phyloP scores from a whole-genome alignment of 2,329 filamentous ascomycete genomes.

The Metarhizium rileyi region DNA sequence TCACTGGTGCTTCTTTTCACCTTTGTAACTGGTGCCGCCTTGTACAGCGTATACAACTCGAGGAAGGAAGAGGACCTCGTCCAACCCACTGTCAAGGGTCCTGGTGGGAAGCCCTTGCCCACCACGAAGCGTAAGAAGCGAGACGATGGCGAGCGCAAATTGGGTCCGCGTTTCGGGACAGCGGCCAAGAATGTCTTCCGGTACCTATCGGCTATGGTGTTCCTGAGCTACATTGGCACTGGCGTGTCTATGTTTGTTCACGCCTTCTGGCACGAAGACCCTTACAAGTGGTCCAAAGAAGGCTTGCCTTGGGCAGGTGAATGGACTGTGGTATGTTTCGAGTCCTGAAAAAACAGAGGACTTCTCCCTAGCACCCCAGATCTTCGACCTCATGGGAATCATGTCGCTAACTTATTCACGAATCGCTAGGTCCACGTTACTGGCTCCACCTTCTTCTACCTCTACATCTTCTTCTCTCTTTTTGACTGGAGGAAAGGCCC shows the following conservation, averaged over 20 bases:
- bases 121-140: constrained; percentile 47
- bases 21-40: constrained; percentile 40
- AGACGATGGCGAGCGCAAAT: constrained; percentile 34
- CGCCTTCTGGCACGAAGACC: constrained; percentile 44
- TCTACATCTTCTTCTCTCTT: constrained; percentile 76
- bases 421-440: constrained; percentile 66
- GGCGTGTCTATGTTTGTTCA: constrained; percentile 65
- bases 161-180: constrained; percentile 49
- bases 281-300: constrained; percentile 27
- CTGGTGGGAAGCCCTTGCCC: constrained; percentile 83
- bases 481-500: constrained; percentile 77
- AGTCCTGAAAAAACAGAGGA: neutral
- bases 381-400: neutral
- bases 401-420: neutral
- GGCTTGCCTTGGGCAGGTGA: constrained; percentile 67
- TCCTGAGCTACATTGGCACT: constrained; percentile 68
- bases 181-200: constrained; percentile 63
- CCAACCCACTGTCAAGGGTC: constrained; percentile 52
- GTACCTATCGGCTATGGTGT: constrained; percentile 60
- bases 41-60: constrained; percentile 43
- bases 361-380: neutral
- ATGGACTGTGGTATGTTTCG: constrained; percentile 56
- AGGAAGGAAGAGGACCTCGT: constrained; percentile 38
- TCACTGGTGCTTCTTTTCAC: constrained; percentile 40
- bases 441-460: constrained; percentile 77